phyloP scores from a whole-genome alignment of 345 rosid genomes.

The Reutealis trisperma region DNA sequence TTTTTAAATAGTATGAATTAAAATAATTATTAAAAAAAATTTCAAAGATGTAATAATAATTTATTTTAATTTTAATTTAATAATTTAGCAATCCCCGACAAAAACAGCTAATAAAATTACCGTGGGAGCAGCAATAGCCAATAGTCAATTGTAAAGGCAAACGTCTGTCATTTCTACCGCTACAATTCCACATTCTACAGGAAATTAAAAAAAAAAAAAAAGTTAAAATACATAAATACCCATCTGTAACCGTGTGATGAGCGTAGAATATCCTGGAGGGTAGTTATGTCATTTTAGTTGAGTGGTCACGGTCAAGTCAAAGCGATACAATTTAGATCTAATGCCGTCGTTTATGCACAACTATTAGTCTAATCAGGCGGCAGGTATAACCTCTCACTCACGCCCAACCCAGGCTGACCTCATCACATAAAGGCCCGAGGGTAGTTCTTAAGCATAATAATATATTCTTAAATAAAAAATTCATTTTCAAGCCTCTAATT shows the following conservation, averaged over 20 bases:
- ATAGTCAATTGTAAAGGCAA: too few species aligned
- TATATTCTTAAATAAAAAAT: neutral
- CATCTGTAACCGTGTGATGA: neutral
- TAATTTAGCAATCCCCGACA: too few species aligned
- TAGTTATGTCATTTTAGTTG: neutral
- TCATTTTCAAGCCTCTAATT: neutral
- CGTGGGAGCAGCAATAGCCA: neutral
- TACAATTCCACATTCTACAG: neutral
- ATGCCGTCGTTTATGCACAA: slow-evolving; percentile 32
- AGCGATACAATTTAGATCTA: neutral
- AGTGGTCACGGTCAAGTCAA: slow-evolving; percentile 32
- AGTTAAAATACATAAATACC: neutral
- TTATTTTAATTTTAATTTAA: too few species aligned
- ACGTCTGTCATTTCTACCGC: neutral
- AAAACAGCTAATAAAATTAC: neutral
- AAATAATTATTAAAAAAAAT: too few species aligned
- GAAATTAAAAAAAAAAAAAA: too few species aligned
- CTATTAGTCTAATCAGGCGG: slow-evolving; percentile 44
- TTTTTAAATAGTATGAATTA: too few species aligned
- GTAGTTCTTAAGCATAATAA: neutral
- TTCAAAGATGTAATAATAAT: too few species aligned
- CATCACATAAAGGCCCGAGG: neutral
- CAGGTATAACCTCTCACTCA: neutral
- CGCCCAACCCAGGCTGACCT: slow-evolving; percentile 36
- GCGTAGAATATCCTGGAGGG: neutral